Evolutionary conservation across 1,284 basidiomycete genomes (phyloP), one percentile per base, ranked within the genome.

Genomic region (Phellinidium pouzarii): DNA sequence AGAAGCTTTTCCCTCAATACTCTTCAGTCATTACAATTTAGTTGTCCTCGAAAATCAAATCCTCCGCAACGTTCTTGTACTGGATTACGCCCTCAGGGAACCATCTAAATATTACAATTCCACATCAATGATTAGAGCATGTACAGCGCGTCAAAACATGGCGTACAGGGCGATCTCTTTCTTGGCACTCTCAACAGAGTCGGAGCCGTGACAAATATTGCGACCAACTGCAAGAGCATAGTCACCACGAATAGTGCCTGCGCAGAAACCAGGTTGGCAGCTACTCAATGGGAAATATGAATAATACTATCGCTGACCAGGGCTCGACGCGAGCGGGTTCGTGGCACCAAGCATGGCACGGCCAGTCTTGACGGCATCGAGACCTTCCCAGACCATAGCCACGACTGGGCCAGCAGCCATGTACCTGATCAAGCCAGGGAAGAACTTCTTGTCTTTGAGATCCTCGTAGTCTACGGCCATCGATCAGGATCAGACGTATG

Each of bases 321-420:
- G 82, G 59, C 82, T 76, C 59, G 94, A 97, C 49, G 79, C 80
- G 58, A 98, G 83, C 56, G 95, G 96, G 85, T 99, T 97, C 68
- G 96, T 98, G 46, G 93, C 86, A 68, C 95, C 94, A 64, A 99
- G 89, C 84, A 98, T 93, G 69, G 71, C 79, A 73, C 94, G 92
- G 63, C 94, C 94, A 59, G 90, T 93, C 80, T 95, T 95, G 77
- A 96, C 93, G 61, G 91, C 92, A 68, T 96, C 92, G 65, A 94
- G 85, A 63, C 95, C 95, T 75, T 97, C 81, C 82, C 93, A 97
- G 65, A 95, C 95, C 84, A 97, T 96, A 66, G 81, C 91, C 65
- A 96, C 87, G 62, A 99, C 95, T 63, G 95, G 95, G 59, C 95
- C 95, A 59, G 91, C 83, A 54, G 84, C 80, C 94, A 97, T 91